These are phyloP conservation scores for Boletus insuetus DNA, from an alignment of 768 basidiomycete species.

Conservation along the genomic window DNA sequence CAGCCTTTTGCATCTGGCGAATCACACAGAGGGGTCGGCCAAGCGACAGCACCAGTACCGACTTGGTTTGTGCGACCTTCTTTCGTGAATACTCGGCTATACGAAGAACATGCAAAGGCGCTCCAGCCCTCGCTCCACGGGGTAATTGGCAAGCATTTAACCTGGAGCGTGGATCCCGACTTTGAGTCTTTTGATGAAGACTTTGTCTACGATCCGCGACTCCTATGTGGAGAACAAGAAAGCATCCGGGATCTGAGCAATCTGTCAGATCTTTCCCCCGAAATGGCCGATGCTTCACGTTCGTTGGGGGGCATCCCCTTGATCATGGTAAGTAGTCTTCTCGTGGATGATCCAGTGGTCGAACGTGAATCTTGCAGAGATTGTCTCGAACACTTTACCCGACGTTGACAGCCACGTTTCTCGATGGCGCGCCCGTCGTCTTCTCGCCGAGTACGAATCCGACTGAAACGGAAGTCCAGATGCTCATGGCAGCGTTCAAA, in stretches of 20 bases:
- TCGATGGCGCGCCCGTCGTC: conserved; percentile 82
- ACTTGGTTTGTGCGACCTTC: conserved; percentile 66
- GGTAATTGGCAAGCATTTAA: conserved; percentile 17
- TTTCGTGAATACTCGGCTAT: conserved; percentile 53
- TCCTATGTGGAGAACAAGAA: conserved; percentile 11
- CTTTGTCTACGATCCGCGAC: conserved; percentile 26
- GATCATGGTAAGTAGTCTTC: conserved; percentile 25
- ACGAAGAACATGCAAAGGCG: conserved; percentile 49
- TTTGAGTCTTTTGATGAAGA: conserved; percentile 29
- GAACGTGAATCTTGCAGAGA: conserved; percentile 41
- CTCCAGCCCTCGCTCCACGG: conserved; percentile 31
- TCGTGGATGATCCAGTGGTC: conserved; percentile 12
- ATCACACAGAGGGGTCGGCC: conserved; percentile 10
- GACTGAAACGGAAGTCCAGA: conserved; percentile 57
- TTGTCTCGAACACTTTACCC: conserved; percentile 75
- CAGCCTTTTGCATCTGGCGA: conserved; percentile 12
- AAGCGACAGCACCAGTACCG: conserved; percentile 31
- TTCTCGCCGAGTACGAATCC: conserved; percentile 67
- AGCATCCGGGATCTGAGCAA: conserved; percentile 35
- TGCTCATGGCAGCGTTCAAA: conserved; percentile 54
- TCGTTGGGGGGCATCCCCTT: conserved; percentile 18
- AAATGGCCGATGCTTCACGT: conserved; percentile 15
- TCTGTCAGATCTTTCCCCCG: conserved; percentile 25
- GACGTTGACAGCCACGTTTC: conserved; percentile 75
- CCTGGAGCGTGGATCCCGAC: conserved; percentile 26